Base-by-base conservation (phyloP, 1,284 basidiomycete genomes). In the Trichosporon sp. region DNA sequence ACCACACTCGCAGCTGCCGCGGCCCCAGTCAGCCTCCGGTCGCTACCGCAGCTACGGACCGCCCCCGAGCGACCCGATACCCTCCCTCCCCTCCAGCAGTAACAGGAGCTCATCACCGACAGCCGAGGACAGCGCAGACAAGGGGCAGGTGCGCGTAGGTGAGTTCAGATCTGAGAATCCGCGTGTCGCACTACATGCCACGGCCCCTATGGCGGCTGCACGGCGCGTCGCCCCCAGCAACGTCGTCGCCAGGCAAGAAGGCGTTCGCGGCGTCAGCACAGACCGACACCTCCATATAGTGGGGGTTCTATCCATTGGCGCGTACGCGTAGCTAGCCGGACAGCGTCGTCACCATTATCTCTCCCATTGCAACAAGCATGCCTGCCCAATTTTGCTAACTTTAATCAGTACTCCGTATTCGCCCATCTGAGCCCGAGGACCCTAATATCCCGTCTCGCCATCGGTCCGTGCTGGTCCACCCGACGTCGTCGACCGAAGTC, bases 401-500 rank as follows among this genome's bases (percentile, higher is more conserved):
- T n/a, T 44, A 64, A 29, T 42, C 63, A 95, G 95, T 95, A 74
- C 87, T 98, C 73, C 91, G 96, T 72, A 95, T 99, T 74, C 88
- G 95, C 73, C 96, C 96, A 27, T 88, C 92, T 63, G 93, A 92
- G 68, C 91, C 94, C 78, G 92, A 96, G 85, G 87, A 90, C 68
- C 86, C 86, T 69, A 89, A 89, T 77, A 95, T 98, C 73, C 95
- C 96, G 73, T 88, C 91, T 83, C 91, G 95, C 83, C 98, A 98
- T 84, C 95, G 97, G 84, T 89, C 92, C 73, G 88, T 89, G 75
- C 90, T 95, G 76, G 89, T 98, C 81, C 91, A 92, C 78, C 88
- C 91, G 58, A 86, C 86, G 66, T 75, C 78, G 87, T 47, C 80
- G 85, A 62, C 92, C 87, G 88, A 89, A 38, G 88, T 97, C 66